Conservation (phyloP, 139 green algal genomes). For the Chlorella sp. region DNA sequence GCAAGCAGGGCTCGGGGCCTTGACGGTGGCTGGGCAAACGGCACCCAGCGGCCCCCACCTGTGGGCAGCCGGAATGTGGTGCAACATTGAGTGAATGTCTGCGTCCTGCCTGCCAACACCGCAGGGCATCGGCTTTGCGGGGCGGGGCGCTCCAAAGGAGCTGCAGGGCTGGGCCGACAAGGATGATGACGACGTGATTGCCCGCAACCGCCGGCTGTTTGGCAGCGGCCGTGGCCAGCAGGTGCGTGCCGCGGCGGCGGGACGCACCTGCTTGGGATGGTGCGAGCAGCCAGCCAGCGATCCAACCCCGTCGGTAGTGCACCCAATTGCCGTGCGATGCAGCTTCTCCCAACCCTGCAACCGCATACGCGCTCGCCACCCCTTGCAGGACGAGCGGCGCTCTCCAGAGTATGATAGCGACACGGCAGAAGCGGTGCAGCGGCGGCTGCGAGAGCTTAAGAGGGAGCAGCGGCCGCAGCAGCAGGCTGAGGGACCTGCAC, state of each 20-base stretch:
- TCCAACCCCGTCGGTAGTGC: too few relatives aligned
- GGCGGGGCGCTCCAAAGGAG: not conserved
- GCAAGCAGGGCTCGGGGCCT: not conserved
- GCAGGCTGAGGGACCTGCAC: not conserved
- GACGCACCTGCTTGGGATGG: not conserved
- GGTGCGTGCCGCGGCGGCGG: not conserved
- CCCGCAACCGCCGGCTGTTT: not conserved
- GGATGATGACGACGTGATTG: constrained; percentile 5
- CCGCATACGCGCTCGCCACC: too few relatives aligned
- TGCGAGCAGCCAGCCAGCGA: too few relatives aligned
- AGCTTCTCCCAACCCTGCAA: too few relatives aligned
- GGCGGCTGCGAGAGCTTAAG: not conserved
- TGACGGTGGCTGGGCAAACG: not conserved
- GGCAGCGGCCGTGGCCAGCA: not conserved
- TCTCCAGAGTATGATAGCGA: not conserved
- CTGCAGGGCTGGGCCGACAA: not conserved
- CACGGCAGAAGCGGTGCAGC: not conserved
- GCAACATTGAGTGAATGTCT: not conserved
- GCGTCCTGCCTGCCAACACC: not conserved
- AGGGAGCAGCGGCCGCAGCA: not conserved
- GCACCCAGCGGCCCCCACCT: not conserved
- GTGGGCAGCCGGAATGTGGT: not conserved
- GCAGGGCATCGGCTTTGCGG: constrained; percentile 15
- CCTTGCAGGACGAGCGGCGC: not conserved
- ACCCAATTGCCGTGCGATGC: not conserved